Percentiles rank a stretch among this genome's conserved stretches.
phyloP scores from a whole-genome alignment of 495 filamentous ascomycete genomes.

The Daldinia concentrica region DNA sequence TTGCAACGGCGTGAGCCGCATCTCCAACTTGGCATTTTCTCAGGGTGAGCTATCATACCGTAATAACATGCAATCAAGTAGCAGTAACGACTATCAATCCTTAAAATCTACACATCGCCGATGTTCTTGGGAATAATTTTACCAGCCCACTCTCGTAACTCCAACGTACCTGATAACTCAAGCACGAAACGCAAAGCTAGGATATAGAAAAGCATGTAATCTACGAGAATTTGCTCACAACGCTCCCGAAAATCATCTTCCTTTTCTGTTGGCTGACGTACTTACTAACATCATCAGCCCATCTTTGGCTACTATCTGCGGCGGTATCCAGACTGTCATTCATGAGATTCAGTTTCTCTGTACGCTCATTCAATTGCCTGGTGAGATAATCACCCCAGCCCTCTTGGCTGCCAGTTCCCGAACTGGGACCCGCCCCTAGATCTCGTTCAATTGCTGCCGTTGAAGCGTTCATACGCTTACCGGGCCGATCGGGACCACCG shows the following conservation, averaged over 20 bases:
- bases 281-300: conserved; percentile 87
- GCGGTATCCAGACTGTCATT: conserved; percentile 85
- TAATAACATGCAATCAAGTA: not conserved
- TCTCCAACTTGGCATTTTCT: conserved; percentile 2
- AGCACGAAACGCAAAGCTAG: not conserved
- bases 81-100: conserved; percentile 8
- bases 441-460: conserved; percentile 56
- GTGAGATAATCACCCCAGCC: conserved; percentile 74
- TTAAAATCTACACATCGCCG: conserved; percentile 12
- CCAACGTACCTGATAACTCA: conserved; percentile 2
- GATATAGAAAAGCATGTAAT: conserved; percentile 1
- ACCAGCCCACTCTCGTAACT: conserved; percentile 20
- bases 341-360: conserved; percentile 82
- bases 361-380: conserved; percentile 85
- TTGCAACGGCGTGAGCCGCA: conserved; percentile 12
- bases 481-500: conserved; percentile 86
- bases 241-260: conserved; percentile 74
- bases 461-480: conserved; percentile 71
- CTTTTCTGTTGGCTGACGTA: conserved; percentile 86
- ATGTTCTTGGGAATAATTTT: conserved; percentile 26
- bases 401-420: conserved; percentile 66
- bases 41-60: not conserved
- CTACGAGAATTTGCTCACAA: conserved; percentile 58
- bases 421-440: conserved; percentile 55
- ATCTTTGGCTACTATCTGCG: conserved; percentile 79